Evolutionary conservation across 2,329 filamentous ascomycete genomes (phyloP).

Genomic region (Arthrinium phaeospermum): DNA sequence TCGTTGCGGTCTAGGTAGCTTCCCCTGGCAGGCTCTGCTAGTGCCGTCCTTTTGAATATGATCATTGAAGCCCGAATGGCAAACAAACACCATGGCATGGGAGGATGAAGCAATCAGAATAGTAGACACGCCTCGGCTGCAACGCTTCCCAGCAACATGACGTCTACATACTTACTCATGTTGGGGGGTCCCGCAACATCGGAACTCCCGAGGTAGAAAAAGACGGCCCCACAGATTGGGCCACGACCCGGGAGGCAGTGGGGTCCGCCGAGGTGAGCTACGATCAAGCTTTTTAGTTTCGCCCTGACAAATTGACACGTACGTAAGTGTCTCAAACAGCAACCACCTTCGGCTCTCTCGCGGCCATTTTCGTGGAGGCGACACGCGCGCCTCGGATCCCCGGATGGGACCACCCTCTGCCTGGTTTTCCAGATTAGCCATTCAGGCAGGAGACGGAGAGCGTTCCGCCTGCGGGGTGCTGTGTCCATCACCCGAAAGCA

Average conservation of each 20-base stretch:
- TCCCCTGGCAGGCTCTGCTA: neutral
- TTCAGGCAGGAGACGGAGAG: neutral
- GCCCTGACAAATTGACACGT: neutral
- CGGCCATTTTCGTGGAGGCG: neutral
- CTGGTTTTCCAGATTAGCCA: neutral
- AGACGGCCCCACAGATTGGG: neutral
- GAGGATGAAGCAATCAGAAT: neutral
- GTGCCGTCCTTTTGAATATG: neutral
- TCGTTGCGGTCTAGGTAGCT: neutral
- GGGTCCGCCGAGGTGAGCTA: neutral
- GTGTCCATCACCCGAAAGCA: neutral
- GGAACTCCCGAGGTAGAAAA: neutral
- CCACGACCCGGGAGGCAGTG: neutral
- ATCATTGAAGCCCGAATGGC: neutral
- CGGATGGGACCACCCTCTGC: neutral
- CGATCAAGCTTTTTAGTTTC: slow-evolving; percentile 12
- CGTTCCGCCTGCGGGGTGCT: neutral
- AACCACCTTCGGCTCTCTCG: neutral
- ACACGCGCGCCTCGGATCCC: neutral
- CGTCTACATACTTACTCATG: neutral
- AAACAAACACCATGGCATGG: neutral
- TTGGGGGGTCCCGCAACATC: neutral
- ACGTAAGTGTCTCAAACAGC: neutral
- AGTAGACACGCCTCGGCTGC: neutral
- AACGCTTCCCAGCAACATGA: neutral